phyloP scores from a whole-genome alignment of 2,329 filamentous ascomycete species.

The Thielaviopsis musarum region DNA sequence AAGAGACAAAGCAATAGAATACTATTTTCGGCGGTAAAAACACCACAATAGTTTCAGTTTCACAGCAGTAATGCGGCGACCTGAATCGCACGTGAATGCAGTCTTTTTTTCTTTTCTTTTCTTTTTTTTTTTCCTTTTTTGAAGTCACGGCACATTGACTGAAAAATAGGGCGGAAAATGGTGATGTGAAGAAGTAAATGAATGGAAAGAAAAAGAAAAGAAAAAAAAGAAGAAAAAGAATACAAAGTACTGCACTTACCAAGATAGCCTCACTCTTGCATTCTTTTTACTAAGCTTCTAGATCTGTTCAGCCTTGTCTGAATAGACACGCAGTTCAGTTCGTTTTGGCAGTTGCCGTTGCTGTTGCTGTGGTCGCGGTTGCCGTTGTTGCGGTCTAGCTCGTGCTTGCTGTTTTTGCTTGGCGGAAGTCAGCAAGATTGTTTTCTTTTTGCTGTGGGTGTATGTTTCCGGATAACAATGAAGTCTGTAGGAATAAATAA shows the following conservation, averaged over 20 bases:
- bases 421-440: background rate
- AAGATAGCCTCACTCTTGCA: background rate
- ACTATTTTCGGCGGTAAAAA: background rate
- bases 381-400: background rate
- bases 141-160: background rate
- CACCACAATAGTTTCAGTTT: background rate
- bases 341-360: background rate
- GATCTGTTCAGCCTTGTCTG: background rate
- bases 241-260: background rate
- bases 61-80: background rate
- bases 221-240: background rate
- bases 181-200: no score
- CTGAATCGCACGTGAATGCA: background rate
- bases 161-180: background rate
- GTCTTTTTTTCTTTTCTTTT: no score
- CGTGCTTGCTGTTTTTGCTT: background rate
- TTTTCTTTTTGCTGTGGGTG: background rate
- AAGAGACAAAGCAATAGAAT: background rate
- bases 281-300: background rate
- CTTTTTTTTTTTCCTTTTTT: background rate
- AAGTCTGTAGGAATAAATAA: no score
- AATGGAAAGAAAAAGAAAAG: no score
- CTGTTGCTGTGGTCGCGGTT: background rate
- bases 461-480: background rate
- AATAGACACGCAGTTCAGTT: background rate